Evolutionary conservation across 2,329 filamentous ascomycete genomes (phyloP), one percentile per base, ranked within the genome.

Genomic region (Fusarium miscanthi): DNA sequence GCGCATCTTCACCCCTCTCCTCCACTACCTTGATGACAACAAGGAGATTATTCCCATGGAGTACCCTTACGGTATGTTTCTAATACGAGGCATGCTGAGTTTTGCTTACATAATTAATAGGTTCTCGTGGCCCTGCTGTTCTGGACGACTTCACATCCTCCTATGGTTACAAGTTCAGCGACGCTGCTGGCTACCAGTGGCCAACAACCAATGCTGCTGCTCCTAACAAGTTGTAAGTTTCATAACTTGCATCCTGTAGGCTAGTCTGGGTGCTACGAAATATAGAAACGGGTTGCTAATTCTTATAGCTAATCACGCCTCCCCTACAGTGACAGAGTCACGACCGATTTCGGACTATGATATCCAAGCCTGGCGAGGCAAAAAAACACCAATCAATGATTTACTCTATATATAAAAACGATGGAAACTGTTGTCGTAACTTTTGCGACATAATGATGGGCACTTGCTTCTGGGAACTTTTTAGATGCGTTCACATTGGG

Each of bases 31-130:
- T 17, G 97, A 99, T 75, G 94, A 98, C 81, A 98, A 98, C 89
- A 97, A 97, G 89, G 96, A 99, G 85, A 98, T 99, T 75, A 93
- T 97, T 68, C 96, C 96, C 31, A 99, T 99, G 96, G 95, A 98
- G 81, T 99, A 99, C 85, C 95, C 97, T 75, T 99, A 99, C 81
- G 96, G 96, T 98, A 85, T 83, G 46, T 27, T 27, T 23, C 19
- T 31, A 31, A 8, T 6, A n/a, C 31, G 21, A 16, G 16, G 19
- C 12, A 17, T 8, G 33, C 37, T 37, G 21, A 21, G 45, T 23
- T 25, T 14, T 42, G n/a, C 52, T 67, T 35, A 72, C 46, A 27
- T 40, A 53, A 8, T 52, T n/a, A 40, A 79, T 76, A 99, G 96
- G 96, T 76, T 99, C 96, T 67, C 95, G 97, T 78, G 96, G 97